phyloP scores from a whole-genome alignment of 148 eudicot genomes.

The Drosera capensis region DNA sequence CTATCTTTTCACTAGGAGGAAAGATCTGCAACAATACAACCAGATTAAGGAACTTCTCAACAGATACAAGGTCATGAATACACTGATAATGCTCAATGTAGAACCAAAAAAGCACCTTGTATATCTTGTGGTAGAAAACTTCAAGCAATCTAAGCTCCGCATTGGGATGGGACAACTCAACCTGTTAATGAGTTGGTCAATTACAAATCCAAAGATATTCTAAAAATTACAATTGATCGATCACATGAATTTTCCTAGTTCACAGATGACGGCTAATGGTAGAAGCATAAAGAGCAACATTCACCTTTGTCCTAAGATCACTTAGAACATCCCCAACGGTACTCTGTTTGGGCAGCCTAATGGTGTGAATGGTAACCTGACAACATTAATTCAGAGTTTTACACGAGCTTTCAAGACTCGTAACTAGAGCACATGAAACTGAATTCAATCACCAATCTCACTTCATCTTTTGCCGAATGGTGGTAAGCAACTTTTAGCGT shows the following conservation, averaged over 20 bases:
- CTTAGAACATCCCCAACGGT: slow-evolving; percentile 73
- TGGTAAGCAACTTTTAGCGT: slow-evolving; percentile 75
- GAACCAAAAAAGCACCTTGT: slow-evolving; percentile 16
- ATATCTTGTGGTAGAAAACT: slow-evolving; percentile 42
- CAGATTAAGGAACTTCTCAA: neutral
- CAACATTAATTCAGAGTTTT: slow-evolving; percentile 1
- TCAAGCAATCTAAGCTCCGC: slow-evolving; percentile 36
- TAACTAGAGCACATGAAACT: neutral
- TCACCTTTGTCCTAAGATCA: slow-evolving; percentile 61
- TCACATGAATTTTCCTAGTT: too few relatives aligned
- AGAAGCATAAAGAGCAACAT: neutral
- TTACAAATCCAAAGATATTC: too few relatives aligned
- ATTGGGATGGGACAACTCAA: slow-evolving; percentile 52
- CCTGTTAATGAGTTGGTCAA: slow-evolving; percentile 21
- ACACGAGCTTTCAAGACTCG: neutral
- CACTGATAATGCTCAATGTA: neutral
- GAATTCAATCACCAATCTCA: slow-evolving; percentile 14
- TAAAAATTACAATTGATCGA: too few relatives aligned
- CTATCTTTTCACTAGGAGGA: slow-evolving; percentile 70
- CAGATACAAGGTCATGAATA: neutral
- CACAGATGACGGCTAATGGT: neutral
- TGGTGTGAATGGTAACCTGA: slow-evolving; percentile 46
- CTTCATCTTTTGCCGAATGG: slow-evolving; percentile 66
- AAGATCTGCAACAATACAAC: slow-evolving; percentile 41
- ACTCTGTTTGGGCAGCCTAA: slow-evolving; percentile 71